Evolutionary conservation across 2,329 filamentous ascomycete genomes (phyloP).

Genomic region (Colletotrichum cordylinicola): DNA sequence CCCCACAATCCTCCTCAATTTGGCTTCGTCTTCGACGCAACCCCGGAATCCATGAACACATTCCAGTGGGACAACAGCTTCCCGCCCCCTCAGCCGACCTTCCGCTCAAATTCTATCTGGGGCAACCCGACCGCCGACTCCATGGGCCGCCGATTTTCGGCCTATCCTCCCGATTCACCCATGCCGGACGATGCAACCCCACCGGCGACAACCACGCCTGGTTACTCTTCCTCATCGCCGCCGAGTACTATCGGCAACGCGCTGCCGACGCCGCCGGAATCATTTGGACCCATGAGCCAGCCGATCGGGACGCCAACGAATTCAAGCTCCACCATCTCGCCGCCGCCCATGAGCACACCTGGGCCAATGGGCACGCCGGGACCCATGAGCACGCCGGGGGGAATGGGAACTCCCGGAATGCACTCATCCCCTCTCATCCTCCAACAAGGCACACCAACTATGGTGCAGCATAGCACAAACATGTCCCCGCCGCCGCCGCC

Average conservation of each 20-base stretch:
- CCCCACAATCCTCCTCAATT: conserved; percentile 63
- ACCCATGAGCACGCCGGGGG: background rate
- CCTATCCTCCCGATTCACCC: conserved; percentile 64
- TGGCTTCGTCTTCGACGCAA: conserved; percentile 62
- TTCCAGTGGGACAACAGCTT: conserved; percentile 48
- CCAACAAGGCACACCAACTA: conserved; percentile 3
- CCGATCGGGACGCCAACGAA: background rate
- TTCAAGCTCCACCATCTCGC: conserved; percentile 15
- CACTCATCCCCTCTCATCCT: conserved; percentile 33
- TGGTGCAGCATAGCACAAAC: conserved; percentile 26
- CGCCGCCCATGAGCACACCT: conserved; percentile 8
- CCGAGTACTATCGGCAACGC: conserved; percentile 23
- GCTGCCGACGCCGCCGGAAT: conserved; percentile 51
- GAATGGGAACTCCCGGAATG: conserved; percentile 24
- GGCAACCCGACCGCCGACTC: conserved; percentile 61
- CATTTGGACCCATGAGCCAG: conserved; percentile 33
- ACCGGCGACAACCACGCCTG: conserved; percentile 31
- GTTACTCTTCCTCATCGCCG: conserved; percentile 26
- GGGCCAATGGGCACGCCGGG: conserved; percentile 14
- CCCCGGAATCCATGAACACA: conserved; percentile 56
- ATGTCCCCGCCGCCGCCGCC: conserved; percentile 32
- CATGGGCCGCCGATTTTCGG: conserved; percentile 64
- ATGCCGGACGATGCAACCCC: conserved; percentile 39
- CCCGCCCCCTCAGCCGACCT: conserved; percentile 55
- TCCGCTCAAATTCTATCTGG: conserved; percentile 73